Base-by-base conservation (phyloP, 2,329 filamentous ascomycete genomes). In the Fusarium praegraminearum region DNA sequence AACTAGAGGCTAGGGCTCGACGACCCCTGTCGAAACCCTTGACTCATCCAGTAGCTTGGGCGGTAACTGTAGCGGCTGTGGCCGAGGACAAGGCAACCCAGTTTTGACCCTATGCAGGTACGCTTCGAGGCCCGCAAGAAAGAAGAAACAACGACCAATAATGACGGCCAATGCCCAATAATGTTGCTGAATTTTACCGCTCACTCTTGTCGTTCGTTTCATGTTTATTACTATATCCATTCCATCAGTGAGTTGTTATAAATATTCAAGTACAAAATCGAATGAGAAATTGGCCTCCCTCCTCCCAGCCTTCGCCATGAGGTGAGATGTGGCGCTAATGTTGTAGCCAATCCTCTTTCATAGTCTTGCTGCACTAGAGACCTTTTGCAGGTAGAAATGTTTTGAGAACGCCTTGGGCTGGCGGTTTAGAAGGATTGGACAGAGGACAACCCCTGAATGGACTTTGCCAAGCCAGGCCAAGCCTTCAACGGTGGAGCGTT, bases 291-390 rank as follows among this genome's bases (percentile, higher is more conserved):
- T 38, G 47, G 47, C 13, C 33, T 35, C 18, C 47, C 45, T 33
- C 46, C 32, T 51, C 15, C 46, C 16, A 20, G 22, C 32, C 24
- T 30, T 30, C 9, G 18, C 36, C 36, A 20, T 7, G 36, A 20
- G 49, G 33, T 51, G 47, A 51, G 32, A 57, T 60, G 63, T 70
- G 67, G 67, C 64, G 55, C 57, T 40, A 54, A 28, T 18, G 16
- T 22, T 65, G 49, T 43, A 57, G 67, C 67, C 67, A 68, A 71
- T 70, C 67, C 67, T 71, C 67, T 71, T 70, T 71, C 63, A 70
- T 28, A 45, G 16, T 30, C 33, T 58, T 53, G 52, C 49, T 59
- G 56, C 66, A 70, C 67, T 57, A 64, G 30, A 18, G n/a, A 30
- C 26, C 32, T 40, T 26, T 35, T 24, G 46, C 12, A 44, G 12